A percentile compares a stretch with the other conserved stretches of the same genome.
phyloP scores from a whole-genome alignment of 202 grass and related monocot genomes.

The Setaria italica region DNA sequence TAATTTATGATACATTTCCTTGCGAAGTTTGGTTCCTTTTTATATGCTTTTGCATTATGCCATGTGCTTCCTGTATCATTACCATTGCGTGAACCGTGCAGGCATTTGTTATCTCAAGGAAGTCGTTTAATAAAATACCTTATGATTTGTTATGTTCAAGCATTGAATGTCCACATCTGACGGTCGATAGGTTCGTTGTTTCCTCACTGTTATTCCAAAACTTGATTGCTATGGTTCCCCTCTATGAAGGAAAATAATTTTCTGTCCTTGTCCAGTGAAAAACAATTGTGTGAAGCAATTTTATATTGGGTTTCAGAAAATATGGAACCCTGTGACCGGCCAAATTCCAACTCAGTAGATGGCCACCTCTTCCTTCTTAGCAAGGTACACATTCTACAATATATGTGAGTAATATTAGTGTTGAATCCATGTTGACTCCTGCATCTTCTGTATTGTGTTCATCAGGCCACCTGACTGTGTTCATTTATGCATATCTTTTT shows the following conservation, averaged over 20 bases:
- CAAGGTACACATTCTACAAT: conserved; percentile 53
- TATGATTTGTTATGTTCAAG: conserved; percentile 63
- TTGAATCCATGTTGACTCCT: conserved; percentile 5
- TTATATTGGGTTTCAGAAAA: conserved; percentile 60
- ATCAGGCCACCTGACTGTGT: neutral
- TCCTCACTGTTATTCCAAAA: conserved; percentile 11
- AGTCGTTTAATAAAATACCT: conserved; percentile 62
- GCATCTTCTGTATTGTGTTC: conserved; percentile 4
- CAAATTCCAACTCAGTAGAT: conserved; percentile 30
- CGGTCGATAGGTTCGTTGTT: conserved; percentile 62
- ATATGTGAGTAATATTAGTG: conserved; percentile 22
- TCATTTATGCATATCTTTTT: neutral
- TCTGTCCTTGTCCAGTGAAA: conserved; percentile 58
- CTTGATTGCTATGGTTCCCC: conserved; percentile 6
- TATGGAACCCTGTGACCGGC: conserved; percentile 21
- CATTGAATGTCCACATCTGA: conserved; percentile 56
- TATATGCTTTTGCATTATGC: neutral
- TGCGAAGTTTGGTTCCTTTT: neutral
- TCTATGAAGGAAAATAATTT: conserved; percentile 31
- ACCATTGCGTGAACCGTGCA: conserved; percentile 23
- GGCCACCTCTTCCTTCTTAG: conserved; percentile 55
- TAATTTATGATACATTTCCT: neutral
- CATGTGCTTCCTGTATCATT: conserved; percentile 3
- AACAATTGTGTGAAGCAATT: conserved; percentile 68
- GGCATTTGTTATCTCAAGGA: conserved; percentile 48